Percentiles rank a stretch among this genome's conserved stretches.
These are phyloP conservation scores for Pleurotus platypus DNA, from an alignment of 768 basidiomycete genomes.

Conservation along the genomic window DNA sequence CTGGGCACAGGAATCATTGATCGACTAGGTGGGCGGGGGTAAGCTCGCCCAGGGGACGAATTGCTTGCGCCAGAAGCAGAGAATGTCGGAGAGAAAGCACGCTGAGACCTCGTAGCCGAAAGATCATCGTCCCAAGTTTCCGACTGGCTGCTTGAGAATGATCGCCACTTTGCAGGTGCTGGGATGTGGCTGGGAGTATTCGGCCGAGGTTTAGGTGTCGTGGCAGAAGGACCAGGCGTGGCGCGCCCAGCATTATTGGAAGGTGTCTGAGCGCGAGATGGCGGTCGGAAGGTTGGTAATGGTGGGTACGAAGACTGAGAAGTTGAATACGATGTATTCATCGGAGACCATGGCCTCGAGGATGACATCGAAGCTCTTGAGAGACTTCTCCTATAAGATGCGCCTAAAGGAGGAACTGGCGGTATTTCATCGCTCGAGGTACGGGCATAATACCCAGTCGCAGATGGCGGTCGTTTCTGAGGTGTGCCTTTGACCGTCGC, in stretches of 20 bases:
- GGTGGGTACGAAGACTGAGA: slow-evolving; percentile 51
- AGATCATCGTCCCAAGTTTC: slow-evolving; percentile 48
- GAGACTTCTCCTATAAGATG: slow-evolving; percentile 58
- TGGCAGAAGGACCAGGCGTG: slow-evolving; percentile 27
- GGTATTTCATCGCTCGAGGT: slow-evolving; percentile 28
- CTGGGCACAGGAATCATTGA: slow-evolving; percentile 83
- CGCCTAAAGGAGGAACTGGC: slow-evolving; percentile 43
- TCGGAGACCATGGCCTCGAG: slow-evolving; percentile 77
- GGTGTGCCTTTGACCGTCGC: slow-evolving; percentile 45
- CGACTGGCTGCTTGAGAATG: slow-evolving; percentile 44
- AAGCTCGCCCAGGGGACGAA: slow-evolving; percentile 37
- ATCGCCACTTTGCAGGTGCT: slow-evolving; percentile 48
- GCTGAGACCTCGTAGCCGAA: slow-evolving; percentile 41
- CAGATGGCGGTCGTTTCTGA: slow-evolving; percentile 49
- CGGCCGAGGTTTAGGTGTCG: slow-evolving; percentile 65
- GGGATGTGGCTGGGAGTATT: slow-evolving; percentile 83
- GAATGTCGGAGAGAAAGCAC: slow-evolving; percentile 63
- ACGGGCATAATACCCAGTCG: slow-evolving; percentile 32
- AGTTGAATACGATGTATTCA: slow-evolving; percentile 68
- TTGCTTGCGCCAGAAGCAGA: slow-evolving; percentile 42
- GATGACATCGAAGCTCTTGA: slow-evolving; percentile 76
- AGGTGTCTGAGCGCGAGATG: slow-evolving; percentile 63
- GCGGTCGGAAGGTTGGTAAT: slow-evolving; percentile 37
- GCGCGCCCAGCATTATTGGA: slow-evolving; percentile 23
- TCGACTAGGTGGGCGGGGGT: slow-evolving; percentile 74